Evolutionary conservation across 2,329 filamentous ascomycete genomes (phyloP).

Genomic region (Uncinocarpus reesii): DNA sequence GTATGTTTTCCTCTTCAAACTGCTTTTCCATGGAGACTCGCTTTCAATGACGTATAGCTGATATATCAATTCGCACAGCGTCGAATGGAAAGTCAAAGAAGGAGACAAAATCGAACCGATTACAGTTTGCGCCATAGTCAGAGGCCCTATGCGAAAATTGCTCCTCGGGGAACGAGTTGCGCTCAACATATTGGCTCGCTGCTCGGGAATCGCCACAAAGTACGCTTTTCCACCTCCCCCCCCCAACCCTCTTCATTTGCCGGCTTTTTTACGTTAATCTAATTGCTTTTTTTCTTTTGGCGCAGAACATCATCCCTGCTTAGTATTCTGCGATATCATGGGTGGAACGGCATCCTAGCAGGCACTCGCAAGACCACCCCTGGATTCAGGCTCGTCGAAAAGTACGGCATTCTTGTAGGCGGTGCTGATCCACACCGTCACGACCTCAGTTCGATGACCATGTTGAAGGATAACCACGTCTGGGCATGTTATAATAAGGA

Average conservation of each 20-base stretch:
- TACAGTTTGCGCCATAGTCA: constrained; percentile 66
- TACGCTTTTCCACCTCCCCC: constrained; percentile 21
- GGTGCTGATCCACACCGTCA: constrained; percentile 86
- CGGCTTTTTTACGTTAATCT: too few species aligned
- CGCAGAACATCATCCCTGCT: constrained; percentile 39
- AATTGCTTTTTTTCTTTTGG: neutral
- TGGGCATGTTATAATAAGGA: constrained; percentile 61
- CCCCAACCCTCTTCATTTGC: neutral
- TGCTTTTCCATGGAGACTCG: neutral
- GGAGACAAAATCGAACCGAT: constrained; percentile 57
- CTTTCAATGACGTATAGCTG: constrained; percentile 1
- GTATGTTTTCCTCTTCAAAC: constrained; percentile 31
- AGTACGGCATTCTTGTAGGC: constrained; percentile 93
- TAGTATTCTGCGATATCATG: constrained; percentile 46
- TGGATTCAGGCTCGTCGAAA: constrained; percentile 88
- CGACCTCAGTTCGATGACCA: constrained; percentile 88
- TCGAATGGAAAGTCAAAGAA: constrained; percentile 77
- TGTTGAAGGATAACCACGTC: constrained; percentile 98
- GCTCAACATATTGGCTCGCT: constrained; percentile 79
- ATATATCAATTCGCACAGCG: constrained; percentile 37
- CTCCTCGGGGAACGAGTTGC: constrained; percentile 90
- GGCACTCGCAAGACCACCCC: constrained; percentile 96
- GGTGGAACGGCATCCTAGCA: constrained; percentile 75
- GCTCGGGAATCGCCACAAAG: constrained; percentile 77
- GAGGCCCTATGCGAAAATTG: constrained; percentile 69